Evolutionary conservation across 2,329 filamentous ascomycete genomes (phyloP).

Genomic region (Fusarium sp.): DNA sequence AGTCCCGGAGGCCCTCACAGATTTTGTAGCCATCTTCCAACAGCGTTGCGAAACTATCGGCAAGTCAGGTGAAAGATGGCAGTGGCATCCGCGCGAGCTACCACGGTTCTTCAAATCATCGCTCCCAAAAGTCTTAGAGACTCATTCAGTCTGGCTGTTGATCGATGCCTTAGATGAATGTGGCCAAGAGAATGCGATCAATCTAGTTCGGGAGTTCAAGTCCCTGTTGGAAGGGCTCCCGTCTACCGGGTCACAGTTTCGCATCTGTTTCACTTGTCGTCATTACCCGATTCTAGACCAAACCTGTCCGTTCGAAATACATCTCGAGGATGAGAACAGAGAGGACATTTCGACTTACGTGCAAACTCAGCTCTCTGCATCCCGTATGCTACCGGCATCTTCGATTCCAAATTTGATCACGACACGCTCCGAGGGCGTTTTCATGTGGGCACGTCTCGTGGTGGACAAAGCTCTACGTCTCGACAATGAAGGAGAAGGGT

Average conservation of each 20-base stretch:
- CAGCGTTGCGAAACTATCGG: slow-evolving; percentile 18
- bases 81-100: slow-evolving; percentile 49
- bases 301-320: slow-evolving; percentile 46
- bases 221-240: slow-evolving; percentile 38
- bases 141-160: slow-evolving; percentile 48
- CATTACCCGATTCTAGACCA: slow-evolving; percentile 51
- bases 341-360: slow-evolving; percentile 53
- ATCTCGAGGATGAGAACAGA: slow-evolving; percentile 51
- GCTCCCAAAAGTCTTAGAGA: slow-evolving; percentile 42
- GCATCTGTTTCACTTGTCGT: slow-evolving; percentile 54
- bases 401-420: slow-evolving; percentile 43
- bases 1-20: slow-evolving; percentile 33
- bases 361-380: slow-evolving; percentile 32
- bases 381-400: background rate
- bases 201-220: slow-evolving; percentile 40
- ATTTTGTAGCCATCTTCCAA: slow-evolving; percentile 42
- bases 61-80: slow-evolving; percentile 42
- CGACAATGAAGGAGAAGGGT: slow-evolving; percentile 10
- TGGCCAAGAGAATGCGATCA: slow-evolving; percentile 45
- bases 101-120: slow-evolving; percentile 34
- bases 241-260: slow-evolving; percentile 24
- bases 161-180: slow-evolving; percentile 57
- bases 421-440: slow-evolving; percentile 51
- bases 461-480: slow-evolving; percentile 38
- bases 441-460: slow-evolving; percentile 57